Percentiles rank a stretch among this genome's conserved stretches.
Evolutionary conservation across 139 green algal genomes (phyloP).

Genomic region (Chlorella sp.): DNA sequence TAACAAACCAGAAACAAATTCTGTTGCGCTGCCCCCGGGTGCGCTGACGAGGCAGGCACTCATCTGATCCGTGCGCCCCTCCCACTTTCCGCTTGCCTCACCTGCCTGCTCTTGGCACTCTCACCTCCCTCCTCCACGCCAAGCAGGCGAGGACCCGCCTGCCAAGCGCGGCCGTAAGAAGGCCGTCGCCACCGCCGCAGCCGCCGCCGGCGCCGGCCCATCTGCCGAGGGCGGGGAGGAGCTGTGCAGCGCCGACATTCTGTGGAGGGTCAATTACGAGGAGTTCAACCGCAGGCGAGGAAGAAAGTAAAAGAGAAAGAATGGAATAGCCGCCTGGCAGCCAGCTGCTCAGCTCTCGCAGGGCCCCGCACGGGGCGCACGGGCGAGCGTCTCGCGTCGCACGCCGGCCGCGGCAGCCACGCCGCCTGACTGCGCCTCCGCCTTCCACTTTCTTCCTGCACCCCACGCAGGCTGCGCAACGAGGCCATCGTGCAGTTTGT

Average conservation of each 20-base stretch:
- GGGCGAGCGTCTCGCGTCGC: too few species aligned
- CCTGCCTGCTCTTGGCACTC: too few species aligned
- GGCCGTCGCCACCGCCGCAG: neutral
- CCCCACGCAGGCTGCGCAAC: slow-evolving; percentile 35
- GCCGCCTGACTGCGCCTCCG: neutral
- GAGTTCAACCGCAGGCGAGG: slow-evolving; percentile 74
- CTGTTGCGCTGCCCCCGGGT: too few species aligned
- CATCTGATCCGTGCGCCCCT: too few species aligned
- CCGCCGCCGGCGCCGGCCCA: neutral
- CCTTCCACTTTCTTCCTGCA: neutral
- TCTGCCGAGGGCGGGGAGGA: neutral
- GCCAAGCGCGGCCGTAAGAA: slow-evolving; percentile 23
- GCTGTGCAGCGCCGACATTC: slow-evolving; percentile 18
- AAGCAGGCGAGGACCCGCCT: neutral
- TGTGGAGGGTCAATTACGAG: slow-evolving; percentile 68
- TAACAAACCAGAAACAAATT: too few species aligned
- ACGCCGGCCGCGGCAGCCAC: neutral
- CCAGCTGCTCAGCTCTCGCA: neutral
- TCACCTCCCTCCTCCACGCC: too few species aligned
- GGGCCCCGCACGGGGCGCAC: neutral
- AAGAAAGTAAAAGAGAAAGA: too few species aligned
- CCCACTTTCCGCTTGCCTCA: too few species aligned
- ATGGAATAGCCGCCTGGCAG: too few species aligned
- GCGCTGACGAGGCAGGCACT: too few species aligned
- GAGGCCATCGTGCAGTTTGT: slow-evolving; percentile 43